Evolutionary conservation across 352 stramenopile genomes (phyloP), one percentile per base, ranked within the genome.

Genomic region (Phytophthora agathidicida): DNA sequence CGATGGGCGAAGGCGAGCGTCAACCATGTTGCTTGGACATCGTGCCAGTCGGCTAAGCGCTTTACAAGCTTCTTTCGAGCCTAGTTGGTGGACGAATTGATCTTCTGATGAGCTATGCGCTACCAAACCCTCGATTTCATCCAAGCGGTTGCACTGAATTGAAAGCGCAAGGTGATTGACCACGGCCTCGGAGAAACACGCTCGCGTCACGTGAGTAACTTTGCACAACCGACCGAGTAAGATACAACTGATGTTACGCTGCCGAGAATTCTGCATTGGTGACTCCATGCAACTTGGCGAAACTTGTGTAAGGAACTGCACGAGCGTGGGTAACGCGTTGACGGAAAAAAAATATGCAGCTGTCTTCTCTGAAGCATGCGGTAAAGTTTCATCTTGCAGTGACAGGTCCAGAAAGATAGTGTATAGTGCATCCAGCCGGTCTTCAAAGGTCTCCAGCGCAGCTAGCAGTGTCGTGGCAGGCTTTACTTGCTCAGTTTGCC

Each of bases 171-270:
- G 57, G 23, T 94, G 82, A 31, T 76, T 79, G 24, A 91, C 60
- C 4, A 83, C 48, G 32, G 75, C 51, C 51, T 94, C 82, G 4
- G 68, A 81, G 60, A 92, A 87, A 46, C 72, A 77, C 13, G 58
- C 52, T 8, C 59, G 51, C 1, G 68, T 71, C 1, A 89, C 66
- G 1, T 64, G 37, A 0, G 67, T 39, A 4, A 77, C 65, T 19
- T 78, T 77, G 33, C 68, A 74, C 22, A 94, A 79, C 2, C 73
- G 67, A 31, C 76, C 60, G 1, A 94, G 61, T 5, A 90, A 60
- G 20, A 92, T 83, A 32, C 78, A 89, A 53, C 84, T 94, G 30
- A 92, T 82, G 54, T 78, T 90, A 24, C 81, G 80, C 36, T 91
- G 82, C 7, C 41, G 60, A 23, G 66, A 26, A 11, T 53, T 85